Evolutionary conservation across 257 asterid genomes (phyloP).

Genomic region (Osmanthus fragrans): DNA sequence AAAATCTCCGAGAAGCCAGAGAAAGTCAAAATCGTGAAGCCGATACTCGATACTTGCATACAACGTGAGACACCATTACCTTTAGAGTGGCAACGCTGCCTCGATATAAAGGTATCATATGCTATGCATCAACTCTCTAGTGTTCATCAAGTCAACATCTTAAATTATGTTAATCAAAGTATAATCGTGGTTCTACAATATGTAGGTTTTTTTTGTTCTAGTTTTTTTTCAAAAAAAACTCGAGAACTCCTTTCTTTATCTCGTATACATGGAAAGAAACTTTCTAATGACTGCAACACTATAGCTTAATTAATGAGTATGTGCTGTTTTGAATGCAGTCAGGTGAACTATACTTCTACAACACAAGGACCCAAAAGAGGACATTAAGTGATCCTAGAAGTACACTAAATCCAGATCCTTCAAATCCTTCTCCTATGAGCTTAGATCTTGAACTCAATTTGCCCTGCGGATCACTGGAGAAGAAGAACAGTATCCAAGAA

Average conservation of each 20-base stretch:
- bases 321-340: slow-evolving; percentile 41
- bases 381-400: slow-evolving; percentile 45
- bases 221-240: neutral
- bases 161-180: neutral
- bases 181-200: no score
- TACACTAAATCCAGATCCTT: slow-evolving; percentile 20
- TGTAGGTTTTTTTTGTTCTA: neutral
- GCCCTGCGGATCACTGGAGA: slow-evolving; percentile 43
- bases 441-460: slow-evolving; percentile 73
- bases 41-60: slow-evolving; percentile 20
- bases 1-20: slow-evolving; percentile 24
- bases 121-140: neutral
- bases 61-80: slow-evolving; percentile 49
- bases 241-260: neutral
- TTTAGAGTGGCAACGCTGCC: slow-evolving; percentile 73
- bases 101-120: slow-evolving; percentile 57
- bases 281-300: no score
- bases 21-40: slow-evolving; percentile 24
- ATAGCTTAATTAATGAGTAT: neutral
- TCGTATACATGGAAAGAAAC: neutral
- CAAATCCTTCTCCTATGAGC: slow-evolving; percentile 41
- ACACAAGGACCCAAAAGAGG: slow-evolving; percentile 57
- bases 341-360: slow-evolving; percentile 57
- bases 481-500: slow-evolving; percentile 10
- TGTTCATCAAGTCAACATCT: neutral